These are phyloP conservation scores for Cochlearia excelsa DNA, from an alignment of 345 rosid species.

Conservation along the genomic window DNA sequence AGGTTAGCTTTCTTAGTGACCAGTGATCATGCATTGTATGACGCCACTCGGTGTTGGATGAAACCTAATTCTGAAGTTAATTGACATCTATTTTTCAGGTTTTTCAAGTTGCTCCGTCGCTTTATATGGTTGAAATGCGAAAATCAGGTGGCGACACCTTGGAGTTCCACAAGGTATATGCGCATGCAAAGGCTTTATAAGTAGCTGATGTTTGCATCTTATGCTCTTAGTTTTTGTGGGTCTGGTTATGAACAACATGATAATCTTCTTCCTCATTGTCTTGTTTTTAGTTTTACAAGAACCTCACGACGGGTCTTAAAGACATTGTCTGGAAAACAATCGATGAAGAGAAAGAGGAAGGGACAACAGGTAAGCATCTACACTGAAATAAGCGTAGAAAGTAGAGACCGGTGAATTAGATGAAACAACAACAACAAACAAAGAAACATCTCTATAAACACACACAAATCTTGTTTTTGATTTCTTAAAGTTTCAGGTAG, in stretches of 20 bases:
- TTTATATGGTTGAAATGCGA: conserved; percentile 89
- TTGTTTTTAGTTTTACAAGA: conserved; percentile 73
- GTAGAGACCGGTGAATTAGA: conserved; percentile 4
- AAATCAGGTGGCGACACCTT: conserved; percentile 96
- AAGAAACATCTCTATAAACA: neutral
- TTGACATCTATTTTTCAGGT: conserved; percentile 45
- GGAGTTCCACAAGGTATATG: conserved; percentile 86
- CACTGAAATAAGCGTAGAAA: conserved; percentile 13
- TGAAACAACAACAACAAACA: neutral
- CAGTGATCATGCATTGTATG: neutral
- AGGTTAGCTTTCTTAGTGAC: conserved; percentile 46
- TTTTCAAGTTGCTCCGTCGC: conserved; percentile 96
- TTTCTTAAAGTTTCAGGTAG: conserved; percentile 29
- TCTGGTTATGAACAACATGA: too few relatives aligned
- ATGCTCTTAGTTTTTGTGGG: neutral
- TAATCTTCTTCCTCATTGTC: neutral
- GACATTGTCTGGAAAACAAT: conserved; percentile 91
- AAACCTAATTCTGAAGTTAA: neutral
- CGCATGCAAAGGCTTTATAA: conserved; percentile 1
- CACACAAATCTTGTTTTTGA: conserved; percentile 11
- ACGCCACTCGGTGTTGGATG: neutral
- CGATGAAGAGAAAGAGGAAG: conserved; percentile 55
- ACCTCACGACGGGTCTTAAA: conserved; percentile 76
- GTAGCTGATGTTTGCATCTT: conserved; percentile 15
- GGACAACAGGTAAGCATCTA: conserved; percentile 24